Percentiles rank a stretch among this genome's conserved stretches.
Conservation (phyloP, 139 green algal species). For the Chlorella sp. region DNA sequence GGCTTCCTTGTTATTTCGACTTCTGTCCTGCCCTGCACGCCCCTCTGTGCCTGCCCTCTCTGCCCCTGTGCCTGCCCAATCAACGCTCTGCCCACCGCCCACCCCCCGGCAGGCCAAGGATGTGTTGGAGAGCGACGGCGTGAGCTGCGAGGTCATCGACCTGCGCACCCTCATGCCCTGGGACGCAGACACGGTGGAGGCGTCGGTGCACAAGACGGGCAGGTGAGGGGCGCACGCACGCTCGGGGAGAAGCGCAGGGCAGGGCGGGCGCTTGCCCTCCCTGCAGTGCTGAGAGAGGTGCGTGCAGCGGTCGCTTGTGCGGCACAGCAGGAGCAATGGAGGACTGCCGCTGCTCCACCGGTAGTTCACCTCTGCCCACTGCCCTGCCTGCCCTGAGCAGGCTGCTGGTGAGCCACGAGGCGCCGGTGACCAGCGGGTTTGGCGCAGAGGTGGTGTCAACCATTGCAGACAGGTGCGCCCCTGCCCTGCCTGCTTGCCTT, state of each 20-base stretch:
- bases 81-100: no score
- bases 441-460: slow-evolving; percentile 84
- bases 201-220: slow-evolving; percentile 75
- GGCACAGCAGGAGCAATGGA: no score
- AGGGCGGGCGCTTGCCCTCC: no score
- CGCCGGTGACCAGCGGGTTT: slow-evolving; percentile 88
- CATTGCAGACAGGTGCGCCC: slow-evolving; percentile 56
- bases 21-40: no score
- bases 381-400: slow-evolving; percentile 14
- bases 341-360: not conserved
- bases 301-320: no score
- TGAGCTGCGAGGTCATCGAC: slow-evolving; percentile 91
- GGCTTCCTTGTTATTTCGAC: no score
- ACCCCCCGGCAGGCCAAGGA: slow-evolving; percentile 54
- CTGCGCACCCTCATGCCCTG: slow-evolving; percentile 88
- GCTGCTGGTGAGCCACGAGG: slow-evolving; percentile 92
- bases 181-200: slow-evolving; percentile 63
- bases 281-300: no score
- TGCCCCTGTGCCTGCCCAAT: not conserved
- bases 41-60: no score
- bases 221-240: not conserved
- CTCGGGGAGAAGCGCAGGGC: no score
- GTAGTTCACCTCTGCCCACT: not conserved
- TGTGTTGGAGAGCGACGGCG: slow-evolving; percentile 52
- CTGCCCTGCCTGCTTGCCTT: not conserved